These are phyloP conservation scores for Guyanaporus albipodus DNA, from an alignment of 768 basidiomycete genomes.

Conservation along the genomic window DNA sequence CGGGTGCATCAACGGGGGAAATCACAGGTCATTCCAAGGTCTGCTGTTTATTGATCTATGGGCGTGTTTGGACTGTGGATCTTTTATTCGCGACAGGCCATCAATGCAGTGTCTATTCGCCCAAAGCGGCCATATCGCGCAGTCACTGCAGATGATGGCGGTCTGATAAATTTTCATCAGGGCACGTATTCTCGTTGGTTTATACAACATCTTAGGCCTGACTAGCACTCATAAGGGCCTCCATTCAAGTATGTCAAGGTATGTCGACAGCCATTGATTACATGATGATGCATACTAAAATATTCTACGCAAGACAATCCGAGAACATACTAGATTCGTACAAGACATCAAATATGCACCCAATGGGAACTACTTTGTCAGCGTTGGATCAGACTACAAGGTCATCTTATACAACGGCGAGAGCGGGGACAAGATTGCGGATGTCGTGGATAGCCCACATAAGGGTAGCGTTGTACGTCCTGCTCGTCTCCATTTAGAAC, in stretches of 20 bases:
- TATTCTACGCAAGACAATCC: constrained; percentile 56
- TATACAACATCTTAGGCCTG: background rate
- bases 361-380: constrained; percentile 79
- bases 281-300: background rate
- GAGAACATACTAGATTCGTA: constrained; percentile 87
- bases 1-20: constrained; percentile 81
- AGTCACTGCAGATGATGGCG: constrained; percentile 83
- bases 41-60: background rate
- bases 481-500: background rate
- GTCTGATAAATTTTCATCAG: constrained; percentile 76
- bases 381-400: constrained; percentile 86
- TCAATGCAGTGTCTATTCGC: constrained; percentile 88
- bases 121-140: constrained; percentile 89
- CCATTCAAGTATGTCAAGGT: constrained; percentile 92
- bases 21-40: constrained; percentile 91
- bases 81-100: constrained; percentile 40
- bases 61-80: background rate
- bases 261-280: background rate
- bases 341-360: constrained; percentile 85
- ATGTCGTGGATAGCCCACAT: constrained; percentile 65
- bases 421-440: constrained; percentile 71
- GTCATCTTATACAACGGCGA: constrained; percentile 89
- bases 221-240: constrained; percentile 42
- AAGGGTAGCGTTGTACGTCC: constrained; percentile 69
- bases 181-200: constrained; percentile 38